These are phyloP conservation scores for Bidens hawaiensis DNA, from an alignment of 140 eudicot genomes.

Conservation along the genomic window DNA sequence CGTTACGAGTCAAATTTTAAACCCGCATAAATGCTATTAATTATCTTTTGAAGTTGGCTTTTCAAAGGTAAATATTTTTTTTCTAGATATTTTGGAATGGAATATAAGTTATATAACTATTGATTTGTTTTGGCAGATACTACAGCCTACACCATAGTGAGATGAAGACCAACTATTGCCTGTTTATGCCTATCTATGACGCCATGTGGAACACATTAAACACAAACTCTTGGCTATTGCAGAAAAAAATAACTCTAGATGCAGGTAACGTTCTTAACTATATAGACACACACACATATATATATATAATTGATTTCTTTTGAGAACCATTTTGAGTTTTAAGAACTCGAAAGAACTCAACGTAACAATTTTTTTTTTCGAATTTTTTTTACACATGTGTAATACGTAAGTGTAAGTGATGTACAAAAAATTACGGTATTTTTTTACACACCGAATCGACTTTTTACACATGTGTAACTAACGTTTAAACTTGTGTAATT, in stretches of 20 bases:
- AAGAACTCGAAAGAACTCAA: no score
- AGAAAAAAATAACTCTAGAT: conserved; percentile 40
- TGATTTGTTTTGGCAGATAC: conserved; percentile 43
- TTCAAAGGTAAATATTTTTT: neutral
- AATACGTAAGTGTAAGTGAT: no score
- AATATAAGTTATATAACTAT: neutral
- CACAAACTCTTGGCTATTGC: conserved; percentile 66
- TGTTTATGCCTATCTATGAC: conserved; percentile 91
- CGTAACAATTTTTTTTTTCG: no score
- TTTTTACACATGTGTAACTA: no score
- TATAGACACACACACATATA: no score
- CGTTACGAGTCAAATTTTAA: neutral
- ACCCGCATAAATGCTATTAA: neutral
- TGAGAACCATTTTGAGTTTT: no score
- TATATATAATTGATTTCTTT: no score
- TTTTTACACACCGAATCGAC: no score
- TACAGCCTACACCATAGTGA: conserved; percentile 75
- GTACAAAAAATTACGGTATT: no score
- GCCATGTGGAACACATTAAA: conserved; percentile 64
- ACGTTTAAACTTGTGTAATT: no score
- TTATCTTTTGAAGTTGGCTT: neutral
- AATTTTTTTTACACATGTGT: no score
- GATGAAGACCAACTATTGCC: conserved; percentile 67
- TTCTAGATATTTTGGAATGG: neutral
- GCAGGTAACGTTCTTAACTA: conserved; percentile 31